Conservation (phyloP, 2,329 filamentous ascomycete species). For the Fusarium austroafricanum region DNA sequence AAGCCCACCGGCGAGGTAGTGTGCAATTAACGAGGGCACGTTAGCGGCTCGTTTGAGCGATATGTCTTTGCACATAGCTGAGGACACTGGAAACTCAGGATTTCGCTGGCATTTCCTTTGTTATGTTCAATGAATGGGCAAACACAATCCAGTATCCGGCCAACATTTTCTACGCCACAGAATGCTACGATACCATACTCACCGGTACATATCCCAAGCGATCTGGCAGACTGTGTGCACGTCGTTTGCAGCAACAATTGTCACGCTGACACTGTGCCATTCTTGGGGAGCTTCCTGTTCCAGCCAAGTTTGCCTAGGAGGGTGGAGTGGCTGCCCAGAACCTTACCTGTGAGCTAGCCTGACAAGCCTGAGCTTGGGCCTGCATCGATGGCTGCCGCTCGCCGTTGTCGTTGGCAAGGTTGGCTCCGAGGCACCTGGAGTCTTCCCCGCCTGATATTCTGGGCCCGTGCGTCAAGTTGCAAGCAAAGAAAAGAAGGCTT, state of each 20-base stretch:
- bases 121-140: background rate
- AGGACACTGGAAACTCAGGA: background rate
- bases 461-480: constrained; percentile 40
- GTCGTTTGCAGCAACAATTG: constrained; percentile 7
- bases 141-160: background rate
- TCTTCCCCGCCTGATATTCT: constrained; percentile 41
- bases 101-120: background rate
- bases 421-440: constrained; percentile 28
- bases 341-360: constrained; percentile 13
- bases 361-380: constrained; percentile 20
- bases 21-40: constrained; percentile 29
- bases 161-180: constrained; percentile 20
- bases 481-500: constrained; percentile 19
- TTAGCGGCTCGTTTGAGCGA: constrained; percentile 16
- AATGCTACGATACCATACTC: constrained; percentile 26
- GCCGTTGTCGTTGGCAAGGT: constrained; percentile 31
- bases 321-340: constrained; percentile 23
- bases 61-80: background rate
- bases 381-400: constrained; percentile 14
- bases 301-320: constrained; percentile 29
- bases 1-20: constrained; percentile 18
- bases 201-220: constrained; percentile 5
- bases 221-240: constrained; percentile 11
- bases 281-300: constrained; percentile 44
- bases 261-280: constrained; percentile 39